Evolutionary conservation across 352 stramenopile genomes (phyloP).

Genomic region (Phytopythium boreale): DNA sequence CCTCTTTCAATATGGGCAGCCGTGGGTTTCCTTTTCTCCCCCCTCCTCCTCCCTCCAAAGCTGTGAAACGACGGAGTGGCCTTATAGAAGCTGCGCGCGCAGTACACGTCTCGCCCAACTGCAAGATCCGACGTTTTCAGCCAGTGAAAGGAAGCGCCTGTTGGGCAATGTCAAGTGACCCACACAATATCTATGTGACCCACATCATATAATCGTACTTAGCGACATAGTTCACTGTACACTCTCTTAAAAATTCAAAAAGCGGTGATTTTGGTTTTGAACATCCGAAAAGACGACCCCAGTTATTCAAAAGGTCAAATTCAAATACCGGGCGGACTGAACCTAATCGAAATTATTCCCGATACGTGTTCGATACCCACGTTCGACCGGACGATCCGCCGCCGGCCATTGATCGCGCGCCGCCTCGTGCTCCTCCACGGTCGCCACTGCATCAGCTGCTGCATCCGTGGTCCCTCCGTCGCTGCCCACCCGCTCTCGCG

Average conservation of each 20-base stretch:
- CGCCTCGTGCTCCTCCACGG: neutral
- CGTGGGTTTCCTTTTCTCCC: neutral
- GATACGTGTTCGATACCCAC: neutral
- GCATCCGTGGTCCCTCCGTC: neutral
- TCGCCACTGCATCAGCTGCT: neutral
- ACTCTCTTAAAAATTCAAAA: neutral
- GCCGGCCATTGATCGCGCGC: neutral
- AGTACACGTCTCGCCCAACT: neutral
- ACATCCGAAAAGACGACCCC: neutral
- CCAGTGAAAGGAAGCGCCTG: neutral
- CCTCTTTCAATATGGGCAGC: neutral
- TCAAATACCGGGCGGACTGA: neutral
- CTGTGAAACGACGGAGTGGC: neutral
- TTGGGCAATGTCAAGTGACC: neutral
- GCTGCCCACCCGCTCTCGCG: neutral
- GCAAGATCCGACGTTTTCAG: neutral
- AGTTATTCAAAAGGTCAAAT: slow-evolving; percentile 1
- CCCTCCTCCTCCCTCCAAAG: neutral
- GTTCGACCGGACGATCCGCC: neutral
- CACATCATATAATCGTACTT: neutral
- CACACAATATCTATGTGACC: neutral
- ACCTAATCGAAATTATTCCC: neutral
- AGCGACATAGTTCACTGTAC: too few relatives aligned
- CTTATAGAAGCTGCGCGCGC: slow-evolving; percentile 5
- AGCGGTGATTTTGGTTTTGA: neutral